These are phyloP conservation scores for Starmerella apicola DNA, from an alignment of 805 yeast genomes.

Conservation along the genomic window DNA sequence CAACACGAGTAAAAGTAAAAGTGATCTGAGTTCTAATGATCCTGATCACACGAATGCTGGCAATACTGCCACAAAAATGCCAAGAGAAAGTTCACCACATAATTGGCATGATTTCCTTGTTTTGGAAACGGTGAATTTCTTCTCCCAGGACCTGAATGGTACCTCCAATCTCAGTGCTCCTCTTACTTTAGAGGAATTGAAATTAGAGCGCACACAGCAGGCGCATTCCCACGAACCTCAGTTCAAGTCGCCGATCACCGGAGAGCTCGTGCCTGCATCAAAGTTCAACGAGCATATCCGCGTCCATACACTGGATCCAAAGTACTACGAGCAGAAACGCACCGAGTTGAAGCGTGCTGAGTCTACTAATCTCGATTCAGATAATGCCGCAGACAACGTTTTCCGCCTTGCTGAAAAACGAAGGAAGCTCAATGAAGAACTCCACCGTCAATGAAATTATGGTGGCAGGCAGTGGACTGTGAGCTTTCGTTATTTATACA, in stretches of 20 bases:
- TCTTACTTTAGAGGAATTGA: slow-evolving; percentile 5
- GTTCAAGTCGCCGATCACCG: slow-evolving; percentile 71
- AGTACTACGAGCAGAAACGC: slow-evolving; percentile 53
- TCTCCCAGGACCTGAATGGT: slow-evolving; percentile 12
- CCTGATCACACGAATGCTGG: not conserved
- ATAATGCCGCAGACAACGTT: slow-evolving; percentile 29
- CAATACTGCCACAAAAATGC: slow-evolving; percentile 15
- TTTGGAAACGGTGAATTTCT: slow-evolving; percentile 56
- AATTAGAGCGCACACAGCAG: slow-evolving; percentile 1
- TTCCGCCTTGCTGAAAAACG: slow-evolving; percentile 21
- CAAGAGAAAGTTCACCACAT: slow-evolving; percentile 53
- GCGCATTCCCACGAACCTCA: slow-evolving; percentile 23
- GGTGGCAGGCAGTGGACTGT: not conserved
- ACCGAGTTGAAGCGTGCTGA: slow-evolving; percentile 25
- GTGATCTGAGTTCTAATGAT: not conserved
- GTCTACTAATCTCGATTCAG: slow-evolving; percentile 27
- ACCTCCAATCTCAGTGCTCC: slow-evolving; percentile 37
- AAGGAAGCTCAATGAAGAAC: slow-evolving; percentile 4
- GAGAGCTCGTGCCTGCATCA: slow-evolving; percentile 53
- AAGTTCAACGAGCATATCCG: slow-evolving; percentile 56
- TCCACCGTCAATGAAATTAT: not conserved
- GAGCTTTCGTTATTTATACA: not conserved
- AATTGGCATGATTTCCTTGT: slow-evolving; percentile 81
- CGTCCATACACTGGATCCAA: slow-evolving; percentile 62
- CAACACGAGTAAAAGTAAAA: not conserved